Evolutionary conservation across 257 asterid species (phyloP).

Genomic region (Solanum ahanhuiri): DNA sequence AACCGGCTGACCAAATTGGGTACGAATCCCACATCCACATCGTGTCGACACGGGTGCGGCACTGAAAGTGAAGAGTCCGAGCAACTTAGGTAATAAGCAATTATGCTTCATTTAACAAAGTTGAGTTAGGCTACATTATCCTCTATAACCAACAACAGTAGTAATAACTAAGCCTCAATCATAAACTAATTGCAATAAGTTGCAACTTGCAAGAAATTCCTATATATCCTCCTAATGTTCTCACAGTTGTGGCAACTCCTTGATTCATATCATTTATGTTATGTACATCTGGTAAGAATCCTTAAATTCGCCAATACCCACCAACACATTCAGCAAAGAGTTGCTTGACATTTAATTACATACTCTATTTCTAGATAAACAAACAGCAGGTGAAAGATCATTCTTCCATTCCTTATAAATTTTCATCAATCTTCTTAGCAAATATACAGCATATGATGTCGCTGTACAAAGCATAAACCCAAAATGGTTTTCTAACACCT

Average conservation of each 20-base stretch:
- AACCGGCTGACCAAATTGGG: not conserved
- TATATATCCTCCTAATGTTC: not conserved
- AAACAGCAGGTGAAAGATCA: not conserved
- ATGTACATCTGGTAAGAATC: not conserved
- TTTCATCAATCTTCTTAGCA: not conserved
- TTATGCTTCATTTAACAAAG: not conserved
- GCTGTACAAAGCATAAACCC: not conserved
- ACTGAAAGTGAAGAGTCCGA: not conserved
- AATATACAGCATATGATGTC: not conserved
- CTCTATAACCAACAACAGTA: not conserved
- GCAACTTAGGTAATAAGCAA: not conserved
- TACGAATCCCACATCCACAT: not conserved
- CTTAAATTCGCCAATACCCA: not conserved
- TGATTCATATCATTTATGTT: not conserved
- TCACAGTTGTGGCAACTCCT: not conserved
- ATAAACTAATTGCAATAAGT: not conserved
- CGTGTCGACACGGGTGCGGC: not conserved
- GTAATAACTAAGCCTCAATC: not conserved
- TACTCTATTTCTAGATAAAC: not conserved
- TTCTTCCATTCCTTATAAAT: not conserved
- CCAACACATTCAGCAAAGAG: not conserved
- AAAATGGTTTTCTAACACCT: not conserved
- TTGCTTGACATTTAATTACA: not conserved
- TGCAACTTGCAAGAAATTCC: not conserved
- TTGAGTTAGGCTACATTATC: not conserved